Conservation (phyloP, 345 rosid genomes). For the Kandelia obovata region DNA sequence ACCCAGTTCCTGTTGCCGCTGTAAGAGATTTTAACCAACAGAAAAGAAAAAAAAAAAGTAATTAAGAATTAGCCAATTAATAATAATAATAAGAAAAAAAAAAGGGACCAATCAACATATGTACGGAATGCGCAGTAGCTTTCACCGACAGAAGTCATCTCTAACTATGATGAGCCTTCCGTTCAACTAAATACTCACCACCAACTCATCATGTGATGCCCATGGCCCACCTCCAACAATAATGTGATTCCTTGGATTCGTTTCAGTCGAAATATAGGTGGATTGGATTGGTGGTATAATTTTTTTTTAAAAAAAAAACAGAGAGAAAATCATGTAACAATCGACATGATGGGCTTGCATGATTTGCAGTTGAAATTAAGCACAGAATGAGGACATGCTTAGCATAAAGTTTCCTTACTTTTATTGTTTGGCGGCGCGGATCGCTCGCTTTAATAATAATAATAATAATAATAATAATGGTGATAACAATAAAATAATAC, state of each 20-base stretch:
- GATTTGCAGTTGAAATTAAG: too few relatives aligned
- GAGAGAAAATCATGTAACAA: too few relatives aligned
- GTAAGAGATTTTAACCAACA: not conserved
- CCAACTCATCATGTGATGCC: conserved; percentile 4
- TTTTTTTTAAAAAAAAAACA: too few relatives aligned
- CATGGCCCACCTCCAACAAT: conserved; percentile 23
- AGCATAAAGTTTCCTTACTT: too few relatives aligned
- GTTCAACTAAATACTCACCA: not conserved
- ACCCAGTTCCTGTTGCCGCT: conserved; percentile 95
- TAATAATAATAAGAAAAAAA: too few relatives aligned
- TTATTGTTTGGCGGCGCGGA: too few relatives aligned
- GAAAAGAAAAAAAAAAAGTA: not conserved
- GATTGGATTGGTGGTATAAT: not conserved
- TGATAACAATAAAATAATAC: not conserved
- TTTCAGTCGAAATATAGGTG: not conserved
- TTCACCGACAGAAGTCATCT: not conserved
- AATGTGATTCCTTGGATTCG: conserved; percentile 7
- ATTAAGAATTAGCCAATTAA: not conserved
- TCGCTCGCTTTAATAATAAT: too few relatives aligned
- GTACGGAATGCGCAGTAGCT: not conserved
- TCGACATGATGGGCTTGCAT: too few relatives aligned
- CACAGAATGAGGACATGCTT: not conserved
- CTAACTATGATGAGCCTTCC: not conserved
- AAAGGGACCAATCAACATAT: too few relatives aligned
- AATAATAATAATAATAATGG: too few relatives aligned